phyloP scores from a whole-genome alignment of 257 asterid species.

The Nicotiana attenuata region DNA sequence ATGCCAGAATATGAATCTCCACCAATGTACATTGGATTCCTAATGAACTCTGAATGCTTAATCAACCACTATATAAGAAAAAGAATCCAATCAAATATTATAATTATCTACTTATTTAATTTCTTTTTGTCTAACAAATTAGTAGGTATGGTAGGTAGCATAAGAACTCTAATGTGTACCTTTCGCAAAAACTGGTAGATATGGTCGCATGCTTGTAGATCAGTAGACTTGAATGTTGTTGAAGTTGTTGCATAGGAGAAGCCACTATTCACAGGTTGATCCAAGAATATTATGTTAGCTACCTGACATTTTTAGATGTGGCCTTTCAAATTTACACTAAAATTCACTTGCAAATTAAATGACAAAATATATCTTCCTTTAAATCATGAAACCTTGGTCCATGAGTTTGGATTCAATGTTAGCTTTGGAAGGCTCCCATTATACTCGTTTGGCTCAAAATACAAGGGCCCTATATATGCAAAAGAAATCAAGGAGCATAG shows the following conservation, averaged over 20 bases:
- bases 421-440: slow-evolving; percentile 28
- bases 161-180: too few relatives aligned
- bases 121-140: too few relatives aligned
- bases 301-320: slow-evolving; percentile 7
- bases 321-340: not conserved
- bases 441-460: slow-evolving; percentile 13
- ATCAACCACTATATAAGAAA: slow-evolving; percentile 27
- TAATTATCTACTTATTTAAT: too few relatives aligned
- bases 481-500: too few relatives aligned
- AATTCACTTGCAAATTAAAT: not conserved
- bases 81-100: too few relatives aligned
- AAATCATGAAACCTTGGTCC: slow-evolving; percentile 27
- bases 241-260: not conserved
- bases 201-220: slow-evolving; percentile 21
- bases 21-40: slow-evolving; percentile 22
- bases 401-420: slow-evolving; percentile 20
- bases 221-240: slow-evolving; percentile 17
- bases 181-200: slow-evolving; percentile 15
- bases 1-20: slow-evolving; percentile 43
- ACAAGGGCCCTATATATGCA: slow-evolving; percentile 18
- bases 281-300: slow-evolving; percentile 32
- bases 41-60: slow-evolving; percentile 22
- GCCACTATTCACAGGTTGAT: slow-evolving; percentile 33
- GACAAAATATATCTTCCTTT: too few relatives aligned
- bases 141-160: too few relatives aligned